Percentiles rank a stretch among this genome's conserved stretches.
phyloP scores from a whole-genome alignment of 805 yeast genomes.

The Schizosaccharomyces japonicus region DNA sequence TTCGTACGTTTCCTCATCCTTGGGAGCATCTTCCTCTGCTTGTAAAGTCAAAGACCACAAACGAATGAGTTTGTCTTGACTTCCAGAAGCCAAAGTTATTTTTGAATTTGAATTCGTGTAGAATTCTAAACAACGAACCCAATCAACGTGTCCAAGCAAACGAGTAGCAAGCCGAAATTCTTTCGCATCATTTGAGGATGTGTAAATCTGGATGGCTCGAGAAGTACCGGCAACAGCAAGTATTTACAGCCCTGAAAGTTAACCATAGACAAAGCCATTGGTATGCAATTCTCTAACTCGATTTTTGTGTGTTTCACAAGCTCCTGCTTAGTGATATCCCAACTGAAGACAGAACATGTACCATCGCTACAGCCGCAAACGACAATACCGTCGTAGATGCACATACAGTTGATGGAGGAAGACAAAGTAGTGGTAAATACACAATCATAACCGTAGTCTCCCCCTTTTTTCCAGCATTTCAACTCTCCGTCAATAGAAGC shows the following conservation, averaged over 20 bases:
- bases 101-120: conserved; percentile 16
- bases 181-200: neutral
- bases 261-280: neutral
- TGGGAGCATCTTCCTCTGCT: conserved; percentile 5
- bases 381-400: neutral
- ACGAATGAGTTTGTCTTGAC: conserved; percentile 80
- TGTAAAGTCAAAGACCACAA: conserved; percentile 33
- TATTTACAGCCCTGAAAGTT: neutral
- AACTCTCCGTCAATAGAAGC: too few species aligned
- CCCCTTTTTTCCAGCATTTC: too few species aligned
- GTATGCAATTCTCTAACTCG: neutral
- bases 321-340: neutral
- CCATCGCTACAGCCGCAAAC: neutral
- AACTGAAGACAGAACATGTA: neutral
- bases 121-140: conserved; percentile 62
- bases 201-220: neutral
- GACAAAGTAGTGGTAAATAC: neutral
- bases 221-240: neutral
- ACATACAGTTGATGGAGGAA: neutral
- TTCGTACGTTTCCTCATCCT: neutral
- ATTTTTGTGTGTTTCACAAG: neutral
- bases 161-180: conserved; percentile 18
- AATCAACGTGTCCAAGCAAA: conserved; percentile 82
- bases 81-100: conserved; percentile 40
- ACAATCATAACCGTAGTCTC: too few species aligned